Evolutionary conservation across 1,139 yeast genomes (phyloP).

Genomic region (Suhomyces ambrosiae): DNA sequence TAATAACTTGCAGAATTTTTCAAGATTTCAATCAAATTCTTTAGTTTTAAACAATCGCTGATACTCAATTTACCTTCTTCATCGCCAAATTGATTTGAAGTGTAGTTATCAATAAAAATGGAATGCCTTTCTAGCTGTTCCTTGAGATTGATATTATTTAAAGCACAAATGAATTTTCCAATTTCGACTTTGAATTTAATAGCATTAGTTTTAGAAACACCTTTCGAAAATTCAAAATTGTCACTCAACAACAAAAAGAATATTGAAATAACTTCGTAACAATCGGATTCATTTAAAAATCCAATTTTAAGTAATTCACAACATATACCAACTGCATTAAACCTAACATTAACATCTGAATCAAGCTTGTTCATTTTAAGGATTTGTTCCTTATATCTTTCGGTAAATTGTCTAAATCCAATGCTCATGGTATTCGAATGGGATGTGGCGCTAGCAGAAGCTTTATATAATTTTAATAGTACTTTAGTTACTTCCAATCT

Average conservation of each 20-base stretch:
- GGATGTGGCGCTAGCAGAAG: constrained; percentile 16
- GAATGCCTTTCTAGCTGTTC: constrained; percentile 25
- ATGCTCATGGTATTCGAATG: constrained; percentile 22
- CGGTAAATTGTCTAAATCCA: constrained; percentile 71
- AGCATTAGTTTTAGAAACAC: constrained; percentile 16
- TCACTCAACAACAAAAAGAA: constrained; percentile 33
- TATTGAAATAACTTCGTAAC: constrained; percentile 41
- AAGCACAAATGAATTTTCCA: constrained; percentile 31
- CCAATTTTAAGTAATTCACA: constrained; percentile 61
- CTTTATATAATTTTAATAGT: constrained; percentile 53
- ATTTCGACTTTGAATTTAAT: constrained; percentile 39
- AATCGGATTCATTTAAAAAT: constrained; percentile 61
- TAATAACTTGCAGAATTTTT: constrained; percentile 1
- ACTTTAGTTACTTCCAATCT: constrained; percentile 66
- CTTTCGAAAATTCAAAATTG: constrained; percentile 25
- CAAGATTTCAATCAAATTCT: constrained; percentile 23
- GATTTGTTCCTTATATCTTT: constrained; percentile 64
- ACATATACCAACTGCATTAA: constrained; percentile 54
- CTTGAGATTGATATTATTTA: constrained; percentile 21
- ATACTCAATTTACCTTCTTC: constrained; percentile 13
- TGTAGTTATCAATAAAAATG: constrained; percentile 25
- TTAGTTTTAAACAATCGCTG: constrained; percentile 19
- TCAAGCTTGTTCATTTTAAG: constrained; percentile 55
- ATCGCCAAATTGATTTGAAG: constrained; percentile 23
- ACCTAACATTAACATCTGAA: constrained; percentile 48